These are phyloP conservation scores for Neobulgaria alba DNA, from an alignment of 2,329 filamentous ascomycete species.

Conservation along the genomic window DNA sequence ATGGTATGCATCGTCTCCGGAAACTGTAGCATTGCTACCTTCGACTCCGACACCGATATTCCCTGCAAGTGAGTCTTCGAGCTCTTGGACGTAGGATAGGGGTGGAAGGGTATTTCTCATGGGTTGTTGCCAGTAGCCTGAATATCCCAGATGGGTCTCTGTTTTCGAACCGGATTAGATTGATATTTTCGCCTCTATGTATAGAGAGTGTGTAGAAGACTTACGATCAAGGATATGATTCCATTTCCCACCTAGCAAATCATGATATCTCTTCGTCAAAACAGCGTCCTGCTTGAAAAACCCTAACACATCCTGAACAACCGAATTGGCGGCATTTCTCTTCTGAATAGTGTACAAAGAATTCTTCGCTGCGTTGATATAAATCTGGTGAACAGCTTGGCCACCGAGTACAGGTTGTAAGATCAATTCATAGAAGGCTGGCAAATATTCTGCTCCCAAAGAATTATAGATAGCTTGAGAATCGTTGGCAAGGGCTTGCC, in stretches of 20 bases:
- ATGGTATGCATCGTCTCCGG: conserved; percentile 58
- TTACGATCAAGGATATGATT: conserved; percentile 49
- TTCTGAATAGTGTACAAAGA: conserved; percentile 46
- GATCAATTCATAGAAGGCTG: conserved; percentile 56
- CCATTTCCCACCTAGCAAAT: conserved; percentile 53
- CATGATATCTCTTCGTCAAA: conserved; percentile 48
- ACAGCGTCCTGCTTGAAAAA: conserved; percentile 49
- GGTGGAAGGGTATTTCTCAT: conserved; percentile 61
- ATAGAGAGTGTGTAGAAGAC: conserved; percentile 8
- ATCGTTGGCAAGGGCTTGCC: conserved; percentile 42
- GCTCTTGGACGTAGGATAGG: conserved; percentile 49
- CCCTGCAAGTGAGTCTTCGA: conserved; percentile 50
- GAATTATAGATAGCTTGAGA: conserved; percentile 48
- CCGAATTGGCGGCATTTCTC: conserved; percentile 45
- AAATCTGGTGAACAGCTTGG: conserved; percentile 45
- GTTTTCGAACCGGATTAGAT: neutral
- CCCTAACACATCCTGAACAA: conserved; percentile 43
- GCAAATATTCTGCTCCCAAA: conserved; percentile 40
- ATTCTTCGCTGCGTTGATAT: conserved; percentile 43
- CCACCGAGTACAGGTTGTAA: conserved; percentile 52
- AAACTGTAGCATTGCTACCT: conserved; percentile 56
- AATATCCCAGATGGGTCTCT: conserved; percentile 46
- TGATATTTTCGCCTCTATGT: neutral
- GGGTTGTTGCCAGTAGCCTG: conserved; percentile 56
- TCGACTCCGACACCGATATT: conserved; percentile 57